Evolutionary conservation across 1,139 yeast species (phyloP).

Genomic region (Geotrichum histeridarum): DNA sequence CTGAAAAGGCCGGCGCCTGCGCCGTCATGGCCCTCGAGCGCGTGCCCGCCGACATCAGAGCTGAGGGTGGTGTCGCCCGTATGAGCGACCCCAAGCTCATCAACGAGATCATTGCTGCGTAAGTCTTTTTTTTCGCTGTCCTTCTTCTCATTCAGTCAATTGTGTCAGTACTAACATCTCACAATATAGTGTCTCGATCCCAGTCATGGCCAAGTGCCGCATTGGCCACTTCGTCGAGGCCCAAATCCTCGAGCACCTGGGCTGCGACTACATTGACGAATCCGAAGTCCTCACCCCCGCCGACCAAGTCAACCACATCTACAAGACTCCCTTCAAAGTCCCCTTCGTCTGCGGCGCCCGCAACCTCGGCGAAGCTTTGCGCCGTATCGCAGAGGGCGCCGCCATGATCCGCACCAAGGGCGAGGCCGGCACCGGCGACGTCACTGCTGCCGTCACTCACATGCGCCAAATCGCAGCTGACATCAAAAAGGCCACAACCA

Average conservation of each 20-base stretch:
- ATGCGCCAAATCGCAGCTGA: constrained; percentile 56
- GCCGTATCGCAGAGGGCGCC: constrained; percentile 79
- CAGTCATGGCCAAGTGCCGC: constrained; percentile 83
- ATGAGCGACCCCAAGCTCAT: constrained; percentile 87
- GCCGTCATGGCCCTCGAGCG: constrained; percentile 88
- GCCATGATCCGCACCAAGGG: constrained; percentile 88
- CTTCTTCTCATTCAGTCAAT: background rate
- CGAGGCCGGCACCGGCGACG: constrained; percentile 88
- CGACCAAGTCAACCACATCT: constrained; percentile 62
- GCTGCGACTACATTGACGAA: constrained; percentile 78
- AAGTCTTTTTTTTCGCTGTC: constrained; percentile 14
- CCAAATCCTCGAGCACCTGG: constrained; percentile 67
- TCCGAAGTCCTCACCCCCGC: constrained; percentile 80
- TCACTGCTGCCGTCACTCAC: constrained; percentile 79
- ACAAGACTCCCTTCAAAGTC: constrained; percentile 56
- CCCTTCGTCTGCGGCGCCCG: constrained; percentile 88
- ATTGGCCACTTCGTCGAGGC: constrained; percentile 86
- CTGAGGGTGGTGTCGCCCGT: constrained; percentile 77
- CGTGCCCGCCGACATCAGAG: constrained; percentile 84
- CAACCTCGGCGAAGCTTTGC: constrained; percentile 77
- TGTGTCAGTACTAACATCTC: constrained; percentile 4
- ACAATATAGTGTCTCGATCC: constrained; percentile 35
- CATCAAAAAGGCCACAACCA: constrained; percentile 46
- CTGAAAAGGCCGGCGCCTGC: constrained; percentile 83
- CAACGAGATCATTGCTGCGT: constrained; percentile 63